Conservation (phyloP, 1,139 yeast genomes). For the Kodamaea plutei region DNA sequence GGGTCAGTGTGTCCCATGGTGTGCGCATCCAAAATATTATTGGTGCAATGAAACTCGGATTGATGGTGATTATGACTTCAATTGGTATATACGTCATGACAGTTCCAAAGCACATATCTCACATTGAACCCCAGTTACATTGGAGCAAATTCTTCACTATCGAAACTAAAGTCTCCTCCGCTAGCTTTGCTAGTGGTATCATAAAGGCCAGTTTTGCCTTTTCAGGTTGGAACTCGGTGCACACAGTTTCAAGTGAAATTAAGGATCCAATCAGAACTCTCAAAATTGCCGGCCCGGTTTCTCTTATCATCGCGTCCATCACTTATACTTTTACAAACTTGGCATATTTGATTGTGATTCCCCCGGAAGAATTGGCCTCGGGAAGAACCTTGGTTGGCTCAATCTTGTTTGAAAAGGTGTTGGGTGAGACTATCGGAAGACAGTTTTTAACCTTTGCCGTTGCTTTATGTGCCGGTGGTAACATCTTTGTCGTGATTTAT, state of each 20-base stretch:
- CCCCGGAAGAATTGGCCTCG: conserved; percentile 47
- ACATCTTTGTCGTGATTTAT: conserved; percentile 58
- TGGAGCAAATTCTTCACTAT: conserved; percentile 27
- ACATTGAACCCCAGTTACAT: conserved; percentile 38
- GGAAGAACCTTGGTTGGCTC: conserved; percentile 62
- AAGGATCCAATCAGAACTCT: conserved; percentile 55
- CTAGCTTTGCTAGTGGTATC: conserved; percentile 53
- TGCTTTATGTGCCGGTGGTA: conserved; percentile 59
- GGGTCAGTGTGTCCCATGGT: conserved; percentile 51
- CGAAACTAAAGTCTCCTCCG: conserved; percentile 29
- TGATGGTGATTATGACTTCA: conserved; percentile 44
- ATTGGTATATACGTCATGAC: conserved; percentile 49
- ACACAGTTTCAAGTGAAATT: conserved; percentile 58
- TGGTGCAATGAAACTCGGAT: conserved; percentile 50
- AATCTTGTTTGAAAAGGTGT: conserved; percentile 50
- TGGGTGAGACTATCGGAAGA: conserved; percentile 50
- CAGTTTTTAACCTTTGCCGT: conserved; percentile 52
- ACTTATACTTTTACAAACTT: conserved; percentile 53
- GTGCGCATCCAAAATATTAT: conserved; percentile 51
- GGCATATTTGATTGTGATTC: conserved; percentile 53
- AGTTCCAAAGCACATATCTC: conserved; percentile 40
- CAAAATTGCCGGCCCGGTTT: conserved; percentile 57
- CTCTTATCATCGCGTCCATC: conserved; percentile 43
- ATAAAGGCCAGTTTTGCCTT: conserved; percentile 58
- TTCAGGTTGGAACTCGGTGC: conserved; percentile 64